Base-by-base conservation (phyloP, 2,329 filamentous ascomycete species). In the Boeremia exigua region DNA sequence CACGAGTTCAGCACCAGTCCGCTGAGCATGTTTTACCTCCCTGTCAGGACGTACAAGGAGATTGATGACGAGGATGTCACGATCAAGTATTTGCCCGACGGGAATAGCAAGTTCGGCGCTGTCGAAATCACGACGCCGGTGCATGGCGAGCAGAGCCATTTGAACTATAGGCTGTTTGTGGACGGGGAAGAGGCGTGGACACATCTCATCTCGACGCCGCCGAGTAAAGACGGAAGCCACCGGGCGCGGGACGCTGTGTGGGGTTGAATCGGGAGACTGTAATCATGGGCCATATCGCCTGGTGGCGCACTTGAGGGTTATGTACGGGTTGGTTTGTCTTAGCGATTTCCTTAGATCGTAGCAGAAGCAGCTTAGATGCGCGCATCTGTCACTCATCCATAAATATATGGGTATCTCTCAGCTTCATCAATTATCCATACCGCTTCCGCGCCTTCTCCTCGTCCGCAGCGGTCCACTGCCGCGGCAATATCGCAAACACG, bases 1-100 rank as follows among this genome's bases (percentile, higher is more conserved):
- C 89, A 96, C 67, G 95, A 99, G 74, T 98, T 97, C 75, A 95
- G 91, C 23, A 92, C 90, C 0, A 95, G 91, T 50, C 95, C 95
- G 0, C 74, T 99, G 47, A 96, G 88, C 72, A 96, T 98, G 82
- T 99, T 99, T 72, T 96, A 95, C 65, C 84, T 95, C 4, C 95
- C 95, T 0, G 79, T 94, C 23, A 84, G 88, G 2, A 94, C 92
- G 0, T 99, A 98, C 75, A 82, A 81, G 63, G 92, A 97, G 75
- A 85, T 83, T 1, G 92, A 96, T 63, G 83, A 88, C 1, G 87
- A 93, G 65, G 95, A 98, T 76, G 85, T 96, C 10, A 83, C 88
- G 71, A 82, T 98, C 61, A 91, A 94, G 86, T 96, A 95, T 66
- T 84, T 94, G 40, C 90, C 94, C 2, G 85, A 88, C 55, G 94